phyloP scores from a whole-genome alignment of 2,329 filamentous ascomycete genomes.

The Aspergillus uvarum region DNA sequence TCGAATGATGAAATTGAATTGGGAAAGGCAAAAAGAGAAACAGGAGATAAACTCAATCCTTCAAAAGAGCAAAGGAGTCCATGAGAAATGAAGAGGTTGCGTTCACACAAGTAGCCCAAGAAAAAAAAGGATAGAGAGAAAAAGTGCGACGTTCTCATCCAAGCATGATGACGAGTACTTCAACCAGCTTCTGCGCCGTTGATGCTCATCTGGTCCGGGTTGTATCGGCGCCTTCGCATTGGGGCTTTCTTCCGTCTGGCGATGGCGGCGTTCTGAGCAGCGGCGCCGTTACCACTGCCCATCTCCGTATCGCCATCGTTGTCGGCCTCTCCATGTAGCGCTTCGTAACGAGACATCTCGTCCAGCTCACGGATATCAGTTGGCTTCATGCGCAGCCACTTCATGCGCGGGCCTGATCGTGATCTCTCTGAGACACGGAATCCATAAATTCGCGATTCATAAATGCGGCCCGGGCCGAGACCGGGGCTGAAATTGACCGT shows the following conservation, averaged over 20 bases:
- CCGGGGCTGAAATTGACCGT: constrained; percentile 85
- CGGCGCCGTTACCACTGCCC: constrained; percentile 25
- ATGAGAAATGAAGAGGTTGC: constrained; percentile 3
- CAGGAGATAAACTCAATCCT: constrained; percentile 12
- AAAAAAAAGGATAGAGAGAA: constrained; percentile 14
- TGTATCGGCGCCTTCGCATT: constrained; percentile 41
- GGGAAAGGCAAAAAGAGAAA: constrained; percentile 13
- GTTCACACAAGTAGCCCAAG: constrained; percentile 6
- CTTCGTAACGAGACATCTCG: constrained; percentile 55
- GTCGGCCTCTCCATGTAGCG: constrained; percentile 33
- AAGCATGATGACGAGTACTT: constrained; percentile 4
- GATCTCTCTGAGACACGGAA: constrained; percentile 92
- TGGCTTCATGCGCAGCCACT: constrained; percentile 87
- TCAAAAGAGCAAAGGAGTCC: constrained; percentile 4
- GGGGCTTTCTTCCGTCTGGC: constrained; percentile 45
- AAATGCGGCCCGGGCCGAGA: constrained; percentile 77
- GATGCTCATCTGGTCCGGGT: constrained; percentile 35
- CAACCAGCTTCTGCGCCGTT: constrained; percentile 31
- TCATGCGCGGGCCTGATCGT: constrained; percentile 89
- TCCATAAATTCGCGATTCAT: constrained; percentile 94
- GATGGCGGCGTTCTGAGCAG: constrained; percentile 38
- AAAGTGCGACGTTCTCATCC: not conserved
- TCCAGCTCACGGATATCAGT: constrained; percentile 78
- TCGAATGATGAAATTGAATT: constrained; percentile 3
- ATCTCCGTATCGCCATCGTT: constrained; percentile 42